Evolutionary conservation across 140 eudicot genomes (phyloP).

Genomic region (Ambrosia hybrid): DNA sequence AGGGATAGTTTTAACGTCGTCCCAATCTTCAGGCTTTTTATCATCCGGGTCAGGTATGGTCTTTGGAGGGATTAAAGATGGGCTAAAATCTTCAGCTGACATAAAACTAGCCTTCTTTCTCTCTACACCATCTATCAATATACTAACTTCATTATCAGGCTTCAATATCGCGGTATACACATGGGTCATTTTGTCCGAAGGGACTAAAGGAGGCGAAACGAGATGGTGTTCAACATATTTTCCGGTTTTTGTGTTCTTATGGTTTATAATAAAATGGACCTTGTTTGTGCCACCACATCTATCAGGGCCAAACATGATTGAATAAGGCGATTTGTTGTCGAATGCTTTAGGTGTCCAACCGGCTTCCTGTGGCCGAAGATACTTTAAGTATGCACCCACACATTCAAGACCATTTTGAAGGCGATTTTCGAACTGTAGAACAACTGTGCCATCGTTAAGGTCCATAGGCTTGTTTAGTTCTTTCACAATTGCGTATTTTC

Average conservation of each 20-base stretch:
- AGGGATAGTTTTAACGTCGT: conserved; percentile 65
- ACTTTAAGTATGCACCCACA: conserved; percentile 95
- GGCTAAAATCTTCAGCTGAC: conserved; percentile 63
- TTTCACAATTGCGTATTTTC: conserved; percentile 15
- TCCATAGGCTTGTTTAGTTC: conserved; percentile 2
- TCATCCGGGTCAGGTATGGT: conserved; percentile 92
- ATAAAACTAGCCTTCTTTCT: conserved; percentile 71
- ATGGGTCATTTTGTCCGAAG: conserved; percentile 75
- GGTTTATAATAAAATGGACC: conserved; percentile 88
- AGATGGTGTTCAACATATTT: conserved; percentile 87
- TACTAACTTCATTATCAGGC: conserved; percentile 57
- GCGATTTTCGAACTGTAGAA: conserved; percentile 88
- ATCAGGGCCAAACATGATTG: conserved; percentile 97
- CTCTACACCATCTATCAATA: conserved; percentile 86
- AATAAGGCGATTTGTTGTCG: conserved; percentile 80
- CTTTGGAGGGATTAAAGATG: conserved; percentile 68
- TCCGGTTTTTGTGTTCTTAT: conserved; percentile 71
- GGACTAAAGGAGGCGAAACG: conserved; percentile 68
- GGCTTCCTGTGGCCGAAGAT: conserved; percentile 85
- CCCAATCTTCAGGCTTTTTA: conserved; percentile 86
- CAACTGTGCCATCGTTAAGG: conserved; percentile 32
- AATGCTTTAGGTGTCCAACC: conserved; percentile 83
- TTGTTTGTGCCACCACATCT: conserved; percentile 87
- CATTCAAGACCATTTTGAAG: conserved; percentile 86
- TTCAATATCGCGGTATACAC: conserved; percentile 84